Evolutionary conservation across 371 early-diverging fungal genomes (phyloP), one percentile per base, ranked within the genome.

Genomic region (Syncephalastrum monosporum): DNA sequence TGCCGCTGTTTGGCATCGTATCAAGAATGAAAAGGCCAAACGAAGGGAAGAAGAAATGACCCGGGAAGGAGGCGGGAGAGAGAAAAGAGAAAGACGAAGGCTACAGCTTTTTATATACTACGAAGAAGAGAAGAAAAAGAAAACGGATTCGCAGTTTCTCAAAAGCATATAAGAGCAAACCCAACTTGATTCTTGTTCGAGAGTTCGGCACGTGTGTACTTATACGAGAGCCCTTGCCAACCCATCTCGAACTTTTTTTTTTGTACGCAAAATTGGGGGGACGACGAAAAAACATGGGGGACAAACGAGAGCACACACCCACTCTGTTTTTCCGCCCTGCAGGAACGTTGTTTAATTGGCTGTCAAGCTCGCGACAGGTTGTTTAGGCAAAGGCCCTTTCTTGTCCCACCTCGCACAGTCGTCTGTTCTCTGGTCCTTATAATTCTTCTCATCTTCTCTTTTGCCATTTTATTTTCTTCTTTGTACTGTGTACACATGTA

Each of bases 1-100:
- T 55, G 14, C 49, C 29, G 24, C 56, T 56, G 25, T 62, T 48
- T n/a, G 58, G 23, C 63, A 63, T 63, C 23, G n/a, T 63, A 4
- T 50, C 15, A 4, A 50, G 3, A 23, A 48, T 47, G 15, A 25
- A 38, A 29, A 13, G 48, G 56, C 25, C 5, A 54, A 21, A 54
- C 17, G 27, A 47, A 15, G 23, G 3, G 29, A 53, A 47, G 41
- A 59, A n/a, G 14, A 42, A 48, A 47, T 17, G 29, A 29, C 29
- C 29, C 29, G 29, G 23, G 50, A 45, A 42, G 54, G 21, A 54
- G 17, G 29, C 42, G 43, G 27, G 42, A 53, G 53, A 17, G 21
- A 53, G 42, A 47, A 38, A 47, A 21, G 41, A 50, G 51, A n/a
- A 42, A 21, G 42, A 42, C 21, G 19, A 3, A 23, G 19, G 19